phyloP scores from a whole-genome alignment of 768 basidiomycete species.

The Leucocoprinus sp. region DNA sequence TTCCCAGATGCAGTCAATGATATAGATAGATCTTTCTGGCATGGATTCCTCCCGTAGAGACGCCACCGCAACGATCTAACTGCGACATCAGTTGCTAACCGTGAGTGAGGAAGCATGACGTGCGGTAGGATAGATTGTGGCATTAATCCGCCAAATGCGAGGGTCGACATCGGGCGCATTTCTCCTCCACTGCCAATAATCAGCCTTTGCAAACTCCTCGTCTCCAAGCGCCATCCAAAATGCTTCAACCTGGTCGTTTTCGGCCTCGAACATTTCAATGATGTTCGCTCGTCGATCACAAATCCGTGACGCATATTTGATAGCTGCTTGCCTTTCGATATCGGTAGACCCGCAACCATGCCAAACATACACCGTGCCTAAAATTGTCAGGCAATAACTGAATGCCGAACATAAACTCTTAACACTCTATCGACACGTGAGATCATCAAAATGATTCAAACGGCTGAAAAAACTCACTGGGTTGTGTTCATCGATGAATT shows the following conservation, averaged over 20 bases:
- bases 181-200: slow-evolving; percentile 75
- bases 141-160: slow-evolving; percentile 53
- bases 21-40: slow-evolving; percentile 42
- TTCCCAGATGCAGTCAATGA: slow-evolving; percentile 76
- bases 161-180: slow-evolving; percentile 33
- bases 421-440: slow-evolving; percentile 31
- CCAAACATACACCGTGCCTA: slow-evolving; percentile 74
- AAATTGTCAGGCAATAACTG: slow-evolving; percentile 67
- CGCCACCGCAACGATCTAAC: slow-evolving; percentile 39
- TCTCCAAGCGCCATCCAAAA: slow-evolving; percentile 87
- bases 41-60: slow-evolving; percentile 32
- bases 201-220: slow-evolving; percentile 64
- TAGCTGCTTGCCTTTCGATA: slow-evolving; percentile 53
- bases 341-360: slow-evolving; percentile 62
- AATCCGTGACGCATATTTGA: slow-evolving; percentile 49
- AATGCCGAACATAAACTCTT: slow-evolving; percentile 78
- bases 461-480: slow-evolving; percentile 34
- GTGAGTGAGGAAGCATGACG: slow-evolving; percentile 16
- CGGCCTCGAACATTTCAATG: slow-evolving; percentile 57
- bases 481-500: slow-evolving; percentile 67
- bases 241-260: slow-evolving; percentile 62
- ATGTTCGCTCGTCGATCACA: slow-evolving; percentile 25
- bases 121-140: slow-evolving; percentile 29
- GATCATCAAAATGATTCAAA: not conserved
- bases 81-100: not conserved